phyloP scores from a whole-genome alignment of 1,139 yeast genomes.

The Taphrina deformans region DNA sequence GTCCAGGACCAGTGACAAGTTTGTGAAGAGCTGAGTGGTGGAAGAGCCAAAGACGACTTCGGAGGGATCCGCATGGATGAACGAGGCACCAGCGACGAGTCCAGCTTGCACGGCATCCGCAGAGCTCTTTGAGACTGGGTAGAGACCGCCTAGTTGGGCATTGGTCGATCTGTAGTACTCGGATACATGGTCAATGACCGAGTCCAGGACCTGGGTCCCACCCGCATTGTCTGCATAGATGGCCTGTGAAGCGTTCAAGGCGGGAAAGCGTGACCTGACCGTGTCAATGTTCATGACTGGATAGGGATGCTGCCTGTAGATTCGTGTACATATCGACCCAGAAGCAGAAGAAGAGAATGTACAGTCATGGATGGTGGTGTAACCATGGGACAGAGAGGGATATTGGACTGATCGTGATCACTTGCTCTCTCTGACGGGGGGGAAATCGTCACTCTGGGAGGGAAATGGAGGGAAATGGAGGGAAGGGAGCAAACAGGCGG shows the following conservation, averaged over 20 bases:
- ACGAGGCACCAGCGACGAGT: background rate
- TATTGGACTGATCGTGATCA: background rate
- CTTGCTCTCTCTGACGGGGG: no score
- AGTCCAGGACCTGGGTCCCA: conserved; percentile 2
- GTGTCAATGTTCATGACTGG: background rate
- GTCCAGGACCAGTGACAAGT: background rate
- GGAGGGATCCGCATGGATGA: background rate
- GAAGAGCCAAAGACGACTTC: conserved; percentile 11
- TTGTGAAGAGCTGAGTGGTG: background rate
- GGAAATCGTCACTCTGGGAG: no score
- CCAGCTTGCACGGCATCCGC: background rate
- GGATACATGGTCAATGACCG: background rate
- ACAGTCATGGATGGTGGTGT: no score
- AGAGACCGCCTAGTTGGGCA: conserved; percentile 2
- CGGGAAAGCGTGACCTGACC: background rate
- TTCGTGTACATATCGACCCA: no score
- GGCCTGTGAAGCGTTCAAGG: background rate
- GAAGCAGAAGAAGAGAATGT: no score
- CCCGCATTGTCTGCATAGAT: conserved; percentile 1
- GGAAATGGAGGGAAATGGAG: no score
- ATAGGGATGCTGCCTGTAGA: no score
- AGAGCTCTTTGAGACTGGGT: background rate
- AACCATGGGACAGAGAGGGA: no score
- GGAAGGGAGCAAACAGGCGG: background rate
- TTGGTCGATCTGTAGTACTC: background rate